Percentiles rank a stretch among this genome's conserved stretches.
Evolutionary conservation across 805 yeast genomes (phyloP).

Genomic region (Yamadazyma akitaensis): DNA sequence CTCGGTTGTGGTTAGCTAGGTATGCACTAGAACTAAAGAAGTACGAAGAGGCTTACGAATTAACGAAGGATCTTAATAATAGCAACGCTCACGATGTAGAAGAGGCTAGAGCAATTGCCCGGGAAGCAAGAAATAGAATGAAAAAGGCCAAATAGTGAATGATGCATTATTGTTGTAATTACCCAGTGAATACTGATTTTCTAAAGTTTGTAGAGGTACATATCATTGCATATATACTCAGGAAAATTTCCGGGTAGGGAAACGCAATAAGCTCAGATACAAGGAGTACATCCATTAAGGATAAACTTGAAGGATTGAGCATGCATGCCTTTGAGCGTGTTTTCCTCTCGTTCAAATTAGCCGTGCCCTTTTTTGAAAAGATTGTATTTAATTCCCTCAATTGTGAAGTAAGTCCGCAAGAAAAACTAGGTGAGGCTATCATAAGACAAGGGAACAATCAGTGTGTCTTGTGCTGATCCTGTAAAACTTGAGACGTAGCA

Average conservation of each 20-base stretch:
- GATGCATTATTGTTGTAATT: not conserved
- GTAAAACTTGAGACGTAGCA: too few species aligned
- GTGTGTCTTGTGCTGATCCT: too few species aligned
- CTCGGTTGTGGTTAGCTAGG: conserved; percentile 83
- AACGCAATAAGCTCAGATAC: not conserved
- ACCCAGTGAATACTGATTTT: too few species aligned
- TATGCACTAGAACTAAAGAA: conserved; percentile 54
- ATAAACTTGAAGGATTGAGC: not conserved
- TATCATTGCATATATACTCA: too few species aligned
- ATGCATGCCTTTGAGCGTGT: not conserved
- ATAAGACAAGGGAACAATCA: too few species aligned
- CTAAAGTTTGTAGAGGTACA: too few species aligned
- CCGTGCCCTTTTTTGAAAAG: not conserved
- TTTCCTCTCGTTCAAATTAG: not conserved
- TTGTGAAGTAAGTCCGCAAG: not conserved
- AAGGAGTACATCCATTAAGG: not conserved
- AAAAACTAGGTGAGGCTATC: too few species aligned
- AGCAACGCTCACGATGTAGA: conserved; percentile 86
- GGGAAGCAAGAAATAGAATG: conserved; percentile 67
- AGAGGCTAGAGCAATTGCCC: conserved; percentile 80
- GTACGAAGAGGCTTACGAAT: conserved; percentile 65
- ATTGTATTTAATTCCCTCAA: not conserved
- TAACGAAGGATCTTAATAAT: conserved; percentile 62
- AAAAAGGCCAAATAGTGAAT: conserved; percentile 7
- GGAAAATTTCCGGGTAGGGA: not conserved